Conservation (phyloP, 1,284 basidiomycete species). For the Athelia sp. region DNA sequence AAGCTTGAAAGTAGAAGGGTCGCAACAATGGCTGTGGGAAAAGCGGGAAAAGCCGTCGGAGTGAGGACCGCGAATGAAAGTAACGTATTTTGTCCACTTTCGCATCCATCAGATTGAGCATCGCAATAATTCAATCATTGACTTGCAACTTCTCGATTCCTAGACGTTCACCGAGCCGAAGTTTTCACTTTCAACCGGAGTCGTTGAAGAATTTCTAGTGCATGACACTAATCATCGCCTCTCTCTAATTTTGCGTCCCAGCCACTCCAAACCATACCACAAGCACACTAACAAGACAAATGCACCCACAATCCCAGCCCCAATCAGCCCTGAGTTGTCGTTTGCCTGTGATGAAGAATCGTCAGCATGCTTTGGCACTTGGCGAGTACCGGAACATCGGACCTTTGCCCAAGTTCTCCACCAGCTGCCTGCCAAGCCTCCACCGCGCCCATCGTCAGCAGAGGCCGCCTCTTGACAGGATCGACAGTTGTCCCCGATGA, state of each 20-base stretch:
- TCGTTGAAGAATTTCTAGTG: no score
- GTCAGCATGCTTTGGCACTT: background rate
- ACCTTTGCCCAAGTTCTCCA: constrained; percentile 78
- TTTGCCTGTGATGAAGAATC: constrained; percentile 48
- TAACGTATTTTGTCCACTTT: no score
- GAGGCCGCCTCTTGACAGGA: constrained; percentile 62
- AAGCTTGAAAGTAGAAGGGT: no score
- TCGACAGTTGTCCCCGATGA: constrained; percentile 73
- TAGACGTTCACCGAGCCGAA: no score
- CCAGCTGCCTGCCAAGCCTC: constrained; percentile 77
- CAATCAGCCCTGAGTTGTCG: constrained; percentile 77
- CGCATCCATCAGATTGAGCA: no score
- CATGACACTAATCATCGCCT: no score
- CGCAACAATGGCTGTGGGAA: no score
- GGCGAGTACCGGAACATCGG: constrained; percentile 12
- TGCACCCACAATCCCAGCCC: constrained; percentile 74
- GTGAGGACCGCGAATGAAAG: background rate
- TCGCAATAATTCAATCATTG: no score
- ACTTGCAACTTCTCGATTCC: no score
- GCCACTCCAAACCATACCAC: constrained; percentile 39
- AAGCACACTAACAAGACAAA: constrained; percentile 55
- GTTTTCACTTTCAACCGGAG: no score
- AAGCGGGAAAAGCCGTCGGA: no score
- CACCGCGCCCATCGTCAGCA: constrained; percentile 49
- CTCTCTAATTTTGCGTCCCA: no score